Evolutionary conservation across 768 basidiomycete genomes (phyloP).

Genomic region (Dacryopinax primogenitus): DNA sequence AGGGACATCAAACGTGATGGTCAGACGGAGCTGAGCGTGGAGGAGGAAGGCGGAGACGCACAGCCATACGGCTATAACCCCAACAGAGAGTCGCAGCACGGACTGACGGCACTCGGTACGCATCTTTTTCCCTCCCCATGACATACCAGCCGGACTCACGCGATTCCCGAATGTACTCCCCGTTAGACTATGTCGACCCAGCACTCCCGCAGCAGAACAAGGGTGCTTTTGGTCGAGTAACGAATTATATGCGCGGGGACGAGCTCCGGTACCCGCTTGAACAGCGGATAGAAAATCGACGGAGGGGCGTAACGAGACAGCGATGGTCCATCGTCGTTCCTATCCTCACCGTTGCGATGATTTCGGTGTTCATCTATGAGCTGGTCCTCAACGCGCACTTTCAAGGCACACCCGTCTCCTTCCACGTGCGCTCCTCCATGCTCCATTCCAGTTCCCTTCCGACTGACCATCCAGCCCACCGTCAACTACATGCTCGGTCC

Average conservation of each 20-base stretch:
- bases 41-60: conserved; percentile 1
- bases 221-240: conserved; percentile 26
- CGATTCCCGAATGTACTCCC: background rate
- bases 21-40: background rate
- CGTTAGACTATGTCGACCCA: conserved; percentile 54
- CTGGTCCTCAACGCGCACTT: conserved; percentile 58
- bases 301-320: conserved; percentile 71
- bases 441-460: background rate
- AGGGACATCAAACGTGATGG: background rate
- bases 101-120: background rate
- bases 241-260: conserved; percentile 9
- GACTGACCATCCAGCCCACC: conserved; percentile 40
- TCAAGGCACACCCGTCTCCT: conserved; percentile 74
- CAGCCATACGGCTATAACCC: conserved; percentile 7
- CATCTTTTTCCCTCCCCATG: background rate
- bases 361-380: conserved; percentile 70
- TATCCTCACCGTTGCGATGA: conserved; percentile 49
- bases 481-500: conserved; percentile 90
- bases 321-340: conserved; percentile 65
- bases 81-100: background rate
- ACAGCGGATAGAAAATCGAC: conserved; percentile 80
- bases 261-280: conserved; percentile 47
- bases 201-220: conserved; percentile 30
- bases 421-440: conserved; percentile 42
- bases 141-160: conserved; percentile 7